These are phyloP conservation scores for Eucalyptus curtisii DNA, from an alignment of 345 rosid genomes.

Conservation along the genomic window DNA sequence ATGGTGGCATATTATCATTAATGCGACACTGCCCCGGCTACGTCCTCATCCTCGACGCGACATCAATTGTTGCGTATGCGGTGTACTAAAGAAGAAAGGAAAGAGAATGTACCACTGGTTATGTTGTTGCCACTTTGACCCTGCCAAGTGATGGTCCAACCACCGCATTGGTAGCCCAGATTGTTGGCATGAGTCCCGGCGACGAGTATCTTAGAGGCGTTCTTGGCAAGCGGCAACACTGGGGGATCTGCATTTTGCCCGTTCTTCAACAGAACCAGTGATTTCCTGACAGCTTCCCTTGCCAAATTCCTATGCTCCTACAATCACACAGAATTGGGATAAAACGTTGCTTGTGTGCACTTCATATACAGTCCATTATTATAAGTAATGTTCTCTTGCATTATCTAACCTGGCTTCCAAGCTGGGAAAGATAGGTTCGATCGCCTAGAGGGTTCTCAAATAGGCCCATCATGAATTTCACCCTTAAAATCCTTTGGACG, in stretches of 20 bases:
- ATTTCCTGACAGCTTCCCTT: conserved; percentile 81
- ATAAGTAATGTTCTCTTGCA: not conserved
- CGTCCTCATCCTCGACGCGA: not conserved
- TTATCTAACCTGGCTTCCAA: conserved; percentile 43
- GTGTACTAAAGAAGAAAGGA: not conserved
- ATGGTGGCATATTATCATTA: not conserved
- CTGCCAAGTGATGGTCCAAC: conserved; percentile 83
- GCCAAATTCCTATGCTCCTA: conserved; percentile 73
- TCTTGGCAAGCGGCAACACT: conserved; percentile 61
- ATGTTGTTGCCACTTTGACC: conserved; percentile 46
- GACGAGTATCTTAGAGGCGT: conserved; percentile 43
- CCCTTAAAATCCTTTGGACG: conserved; percentile 63
- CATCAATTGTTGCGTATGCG: not conserved
- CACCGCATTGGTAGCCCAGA: conserved; percentile 82
- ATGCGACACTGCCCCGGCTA: not conserved
- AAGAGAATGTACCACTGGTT: conserved; percentile 31
- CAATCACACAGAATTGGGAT: not conserved
- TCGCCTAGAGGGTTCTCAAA: conserved; percentile 62
- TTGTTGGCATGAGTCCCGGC: conserved; percentile 80
- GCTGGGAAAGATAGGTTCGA: conserved; percentile 20
- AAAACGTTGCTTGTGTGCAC: not conserved
- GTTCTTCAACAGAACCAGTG: conserved; percentile 68
- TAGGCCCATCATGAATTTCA: conserved; percentile 61
- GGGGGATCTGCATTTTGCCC: conserved; percentile 35
- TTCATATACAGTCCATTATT: not conserved